Evolutionary conservation across 352 stramenopile genomes (phyloP), one percentile per base, ranked within the genome.

Genomic region (Vaucheria bursata): DNA sequence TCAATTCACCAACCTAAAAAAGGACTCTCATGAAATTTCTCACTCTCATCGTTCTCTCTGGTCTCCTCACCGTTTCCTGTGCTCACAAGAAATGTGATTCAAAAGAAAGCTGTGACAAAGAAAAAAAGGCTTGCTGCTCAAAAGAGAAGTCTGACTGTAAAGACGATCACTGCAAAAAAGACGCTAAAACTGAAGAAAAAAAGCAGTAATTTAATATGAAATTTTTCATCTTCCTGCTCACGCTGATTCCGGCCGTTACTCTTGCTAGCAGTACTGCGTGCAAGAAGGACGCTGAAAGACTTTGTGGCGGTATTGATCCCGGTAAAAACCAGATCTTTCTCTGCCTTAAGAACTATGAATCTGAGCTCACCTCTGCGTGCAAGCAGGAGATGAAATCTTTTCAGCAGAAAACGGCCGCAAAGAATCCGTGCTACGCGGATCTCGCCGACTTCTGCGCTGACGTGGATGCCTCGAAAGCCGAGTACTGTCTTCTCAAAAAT

Each of bases 401-500:
- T n/a, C n/a, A n/a, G n/a, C n/a, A n/a, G n/a, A n/a, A n/a, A n/a
- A n/a, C n/a, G n/a, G n/a, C n/a, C n/a, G n/a, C n/a, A n/a, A n/a
- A n/a, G n/a, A n/a, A n/a, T n/a, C n/a, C n/a, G n/a, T n/a, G n/a
- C n/a, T n/a, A n/a, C n/a, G n/a, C n/a, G n/a, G n/a, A n/a, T n/a
- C n/a, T n/a, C n/a, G n/a, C n/a, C n/a, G n/a, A n/a, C n/a, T n/a
- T n/a, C n/a, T n/a, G n/a, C n/a, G n/a, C n/a, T n/a, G n/a, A n/a
- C n/a, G n/a, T n/a, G n/a, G n/a, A n/a, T n/a, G n/a, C n/a, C n/a
- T n/a, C n/a, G n/a, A n/a, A n/a, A n/a, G n/a, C n/a, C n/a, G n/a
- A n/a, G n/a, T n/a, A n/a, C n/a, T n/a, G n/a, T n/a, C 45, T 59
- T 59, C 25, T 59, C 12, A 59, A 59, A 59, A 59, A 59, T 59